Base-by-base conservation (phyloP, 1,284 basidiomycete genomes). In the Gomphus sp. region DNA sequence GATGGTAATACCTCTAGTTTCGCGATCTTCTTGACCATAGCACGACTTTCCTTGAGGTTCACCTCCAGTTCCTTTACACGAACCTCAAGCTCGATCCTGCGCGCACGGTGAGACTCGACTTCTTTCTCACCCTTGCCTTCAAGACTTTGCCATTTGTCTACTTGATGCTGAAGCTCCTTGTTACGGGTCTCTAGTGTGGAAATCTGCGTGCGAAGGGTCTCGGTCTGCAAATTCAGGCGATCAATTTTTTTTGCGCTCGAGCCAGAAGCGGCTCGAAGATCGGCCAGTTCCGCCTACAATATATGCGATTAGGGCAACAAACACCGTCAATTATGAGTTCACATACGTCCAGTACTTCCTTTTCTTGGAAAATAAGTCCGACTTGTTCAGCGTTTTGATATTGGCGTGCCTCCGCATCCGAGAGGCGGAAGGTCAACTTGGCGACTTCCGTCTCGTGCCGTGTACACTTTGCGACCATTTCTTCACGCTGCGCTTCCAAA, bases 121-220 rank as follows among this genome's bases (percentile, higher is more conserved):
- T 85, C 82, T 11, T 73, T 77, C 16, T 76, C 81, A 55, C 81
- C 85, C 58, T 80, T 81, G 33, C 72, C 81, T 65, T 89, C 88
- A 12, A 87, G 68, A 31, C 70, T 77, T 64, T 85, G 76, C 85
- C 84, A 88, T 64, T 85, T 81, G 52, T 80, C 78, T 11, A 89
- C 70, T 65, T 89, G 87, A 4, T 77, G 76, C 52, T 79, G 79
- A 33, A 82, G 74, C 51, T 86, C 84, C 44, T 78, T 76, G 55
- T 81, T 77, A 44, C 73, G 69, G 45, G 75, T 76, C 62, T 84
- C 77, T 28, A 87, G 71, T 39, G 85, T 81, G 0, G 73, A 69
- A 47, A 77, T 73, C 51, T 75, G 75, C n/a, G 78, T 71, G 54
- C 79, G 74, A 36, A 81, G 72, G 36, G 78, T 76, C 31, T 87